Conservation (phyloP, 179 eudicot genomes). For the Carnegiea gigantea region DNA sequence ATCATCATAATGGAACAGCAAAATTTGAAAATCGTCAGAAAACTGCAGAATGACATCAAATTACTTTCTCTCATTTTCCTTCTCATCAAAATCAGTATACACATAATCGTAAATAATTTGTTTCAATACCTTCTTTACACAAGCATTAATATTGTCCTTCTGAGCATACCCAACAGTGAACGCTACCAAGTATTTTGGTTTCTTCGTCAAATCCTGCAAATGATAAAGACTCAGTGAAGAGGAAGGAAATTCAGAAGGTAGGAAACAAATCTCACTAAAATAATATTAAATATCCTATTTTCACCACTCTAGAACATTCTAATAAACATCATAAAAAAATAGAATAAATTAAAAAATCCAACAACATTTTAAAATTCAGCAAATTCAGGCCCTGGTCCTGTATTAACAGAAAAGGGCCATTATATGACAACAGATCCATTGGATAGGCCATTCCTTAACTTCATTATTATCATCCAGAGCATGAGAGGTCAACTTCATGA, state of each 20-base stretch:
- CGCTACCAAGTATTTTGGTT: constrained; percentile 84
- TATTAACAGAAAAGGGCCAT: neutral
- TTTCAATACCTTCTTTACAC: constrained; percentile 69
- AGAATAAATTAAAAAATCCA: neutral
- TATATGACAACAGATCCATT: neutral
- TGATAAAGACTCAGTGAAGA: constrained; percentile 5
- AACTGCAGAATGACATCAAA: constrained; percentile 44
- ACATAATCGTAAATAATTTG: neutral
- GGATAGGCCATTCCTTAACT: neutral
- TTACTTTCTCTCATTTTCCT: constrained; percentile 13
- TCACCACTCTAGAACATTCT: neutral
- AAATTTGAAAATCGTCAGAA: constrained; percentile 78
- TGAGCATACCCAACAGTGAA: constrained; percentile 86
- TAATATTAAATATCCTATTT: neutral
- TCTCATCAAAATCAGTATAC: neutral
- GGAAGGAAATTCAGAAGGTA: neutral
- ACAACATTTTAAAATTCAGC: too few relatives aligned
- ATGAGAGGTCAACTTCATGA: neutral
- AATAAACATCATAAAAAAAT: neutral
- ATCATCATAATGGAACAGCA: constrained; percentile 94
- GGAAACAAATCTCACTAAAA: neutral
- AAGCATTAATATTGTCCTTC: constrained; percentile 66
- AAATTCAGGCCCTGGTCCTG: neutral
- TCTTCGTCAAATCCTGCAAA: constrained; percentile 78
- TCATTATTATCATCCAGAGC: neutral